Conservation (phyloP, 176 grass and related monocot genomes). For the Tillandsia fasciculata region DNA sequence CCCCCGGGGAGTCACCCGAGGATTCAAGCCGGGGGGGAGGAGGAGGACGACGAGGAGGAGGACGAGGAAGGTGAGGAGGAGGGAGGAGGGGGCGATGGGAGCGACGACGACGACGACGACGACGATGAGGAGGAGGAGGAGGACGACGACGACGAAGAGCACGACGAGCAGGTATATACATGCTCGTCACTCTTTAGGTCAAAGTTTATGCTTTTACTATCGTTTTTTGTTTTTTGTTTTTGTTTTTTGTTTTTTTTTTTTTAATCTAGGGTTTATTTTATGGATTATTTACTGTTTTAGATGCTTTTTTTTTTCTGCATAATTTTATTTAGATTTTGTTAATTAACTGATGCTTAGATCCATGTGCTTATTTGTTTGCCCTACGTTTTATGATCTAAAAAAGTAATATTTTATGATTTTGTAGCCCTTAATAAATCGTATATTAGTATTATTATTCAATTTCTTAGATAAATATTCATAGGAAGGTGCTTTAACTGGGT, state of each 20-base stretch:
- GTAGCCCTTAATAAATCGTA: too few relatives aligned
- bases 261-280: background rate
- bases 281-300: too few relatives aligned
- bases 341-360: too few relatives aligned
- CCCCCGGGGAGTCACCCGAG: background rate
- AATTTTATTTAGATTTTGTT: too few relatives aligned
- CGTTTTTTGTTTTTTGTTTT: background rate
- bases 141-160: conserved; percentile 1
- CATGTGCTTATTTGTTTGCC: too few relatives aligned
- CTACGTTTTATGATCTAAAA: too few relatives aligned
- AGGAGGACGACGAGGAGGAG: background rate
- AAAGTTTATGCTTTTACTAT: background rate
- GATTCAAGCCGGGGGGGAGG: background rate
- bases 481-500: background rate
- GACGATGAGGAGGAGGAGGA: conserved; percentile 9
- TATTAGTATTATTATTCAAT: too few relatives aligned
- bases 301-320: too few relatives aligned
- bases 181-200: background rate
- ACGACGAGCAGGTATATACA: conserved; percentile 10
- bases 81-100: background rate
- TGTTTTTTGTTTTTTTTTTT: background rate
- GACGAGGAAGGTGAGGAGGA: conserved; percentile 5
- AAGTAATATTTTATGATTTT: too few relatives aligned
- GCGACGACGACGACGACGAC: background rate
- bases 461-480: too few relatives aligned